Base-by-base conservation (phyloP, 495 filamentous ascomycete genomes). In the Letharia columbiana region DNA sequence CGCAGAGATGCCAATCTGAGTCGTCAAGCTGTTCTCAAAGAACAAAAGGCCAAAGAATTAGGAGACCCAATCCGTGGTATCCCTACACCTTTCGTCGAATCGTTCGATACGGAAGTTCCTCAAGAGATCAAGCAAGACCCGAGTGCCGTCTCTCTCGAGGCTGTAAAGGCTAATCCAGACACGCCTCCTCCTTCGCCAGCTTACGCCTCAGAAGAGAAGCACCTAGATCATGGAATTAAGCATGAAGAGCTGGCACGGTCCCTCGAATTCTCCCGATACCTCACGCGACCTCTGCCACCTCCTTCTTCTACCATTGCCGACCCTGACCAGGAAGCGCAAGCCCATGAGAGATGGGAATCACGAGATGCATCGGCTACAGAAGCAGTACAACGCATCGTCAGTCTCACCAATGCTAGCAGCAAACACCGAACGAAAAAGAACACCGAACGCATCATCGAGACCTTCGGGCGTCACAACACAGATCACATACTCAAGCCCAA, bases 381-480 rank as follows among this genome's bases (percentile, higher is more conserved):
- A 60, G 94, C 92, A 3, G 82, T 98, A 62, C 72, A 80, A 62
- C 84, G 92, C 39, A 96, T 98, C 69, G 81, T 88, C 15, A 80
- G 82, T 63, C 77, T 98, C 47, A 81, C 79, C 42, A 89, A 92
- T 69, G 91, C 87, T 71, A 89, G 81, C 72, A 85, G 80, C 58
- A 86, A 89, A 76, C 91, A 96, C 68, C 83, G 83, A 56, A 84
- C 86, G 66, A 87, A 91, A 52, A 85, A 88, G 68, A 95, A 95
- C 74, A 87, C 89, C 67, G 82, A 88, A 65, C 84, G 89, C 41
- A 96, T 91, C 74, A 87, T 98, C 69, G 84, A 91, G 67, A 87
- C 83, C 1, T 97, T 98, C 70, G 94, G 94, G 18, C 84, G 94
- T 54, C 94, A 98, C 80, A 82, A 86, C 68, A 98, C 94, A n/a